Percentiles rank a stretch among this genome's conserved stretches.
Conservation (phyloP, 2,329 filamentous ascomycete species). For the Penicillium brasilianum region DNA sequence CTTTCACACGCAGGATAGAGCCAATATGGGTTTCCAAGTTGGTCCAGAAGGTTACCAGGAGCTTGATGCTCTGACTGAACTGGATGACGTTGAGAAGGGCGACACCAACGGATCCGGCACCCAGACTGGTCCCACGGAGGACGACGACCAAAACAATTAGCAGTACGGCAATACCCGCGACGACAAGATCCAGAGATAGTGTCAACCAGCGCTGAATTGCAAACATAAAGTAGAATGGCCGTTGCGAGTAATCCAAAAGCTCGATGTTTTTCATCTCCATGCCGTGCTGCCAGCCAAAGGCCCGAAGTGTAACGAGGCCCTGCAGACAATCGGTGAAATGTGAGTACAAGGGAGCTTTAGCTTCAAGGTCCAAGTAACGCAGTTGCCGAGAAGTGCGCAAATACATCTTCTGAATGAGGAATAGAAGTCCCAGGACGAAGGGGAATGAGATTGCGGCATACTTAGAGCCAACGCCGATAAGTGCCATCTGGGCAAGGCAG, state of each 20-base stretch:
- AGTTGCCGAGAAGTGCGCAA: slow-evolving; percentile 65
- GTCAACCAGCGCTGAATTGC: slow-evolving; percentile 64
- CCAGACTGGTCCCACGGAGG: slow-evolving; percentile 46
- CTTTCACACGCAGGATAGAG: slow-evolving; percentile 60
- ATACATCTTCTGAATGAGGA: slow-evolving; percentile 62
- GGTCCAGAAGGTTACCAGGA: slow-evolving; percentile 61
- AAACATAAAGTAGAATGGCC: slow-evolving; percentile 62
- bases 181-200: slow-evolving; percentile 57
- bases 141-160: slow-evolving; percentile 57
- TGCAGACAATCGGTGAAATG: slow-evolving; percentile 63
- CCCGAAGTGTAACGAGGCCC: slow-evolving; percentile 61
- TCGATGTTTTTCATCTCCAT: slow-evolving; percentile 53
- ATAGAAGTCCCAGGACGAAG: slow-evolving; percentile 53
- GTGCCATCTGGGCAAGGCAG: slow-evolving; percentile 53
- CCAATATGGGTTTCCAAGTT: slow-evolving; percentile 63
- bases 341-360: slow-evolving; percentile 63
- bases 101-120: slow-evolving; percentile 58
- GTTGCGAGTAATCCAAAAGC: slow-evolving; percentile 60
- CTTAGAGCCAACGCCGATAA: slow-evolving; percentile 55
- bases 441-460: slow-evolving; percentile 60
- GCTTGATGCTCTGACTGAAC: slow-evolving; percentile 58
- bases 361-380: slow-evolving; percentile 65
- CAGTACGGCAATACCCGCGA: slow-evolving; percentile 55
- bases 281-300: slow-evolving; percentile 60
- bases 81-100: slow-evolving; percentile 60